Evolutionary conservation across 106 monocot genomes (phyloP).

Genomic region (Allium fistulosum): DNA sequence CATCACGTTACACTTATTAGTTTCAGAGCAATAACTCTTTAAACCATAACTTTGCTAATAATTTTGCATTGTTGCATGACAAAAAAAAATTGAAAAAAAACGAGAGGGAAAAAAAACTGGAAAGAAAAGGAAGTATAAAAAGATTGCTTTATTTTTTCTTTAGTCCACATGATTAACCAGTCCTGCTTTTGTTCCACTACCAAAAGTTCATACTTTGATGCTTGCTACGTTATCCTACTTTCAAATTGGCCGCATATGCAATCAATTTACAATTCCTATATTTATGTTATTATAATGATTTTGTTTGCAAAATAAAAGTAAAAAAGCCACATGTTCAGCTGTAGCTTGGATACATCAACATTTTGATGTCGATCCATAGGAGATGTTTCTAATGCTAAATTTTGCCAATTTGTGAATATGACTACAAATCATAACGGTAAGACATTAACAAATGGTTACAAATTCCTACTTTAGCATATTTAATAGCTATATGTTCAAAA

Average conservation of each 20-base stretch:
- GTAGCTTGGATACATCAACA: too few relatives aligned
- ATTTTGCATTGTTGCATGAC: too few relatives aligned
- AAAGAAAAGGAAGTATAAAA: neutral
- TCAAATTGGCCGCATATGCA: neutral
- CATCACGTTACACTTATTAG: too few relatives aligned
- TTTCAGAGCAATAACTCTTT: too few relatives aligned
- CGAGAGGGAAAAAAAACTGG: neutral
- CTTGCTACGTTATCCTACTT: neutral
- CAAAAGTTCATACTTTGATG: neutral
- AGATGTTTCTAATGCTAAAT: too few relatives aligned
- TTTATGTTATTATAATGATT: neutral
- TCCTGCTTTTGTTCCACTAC: neutral
- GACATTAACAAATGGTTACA: too few relatives aligned
- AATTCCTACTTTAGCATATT: too few relatives aligned
- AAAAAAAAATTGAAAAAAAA: neutral
- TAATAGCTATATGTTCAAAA: too few relatives aligned
- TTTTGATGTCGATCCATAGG: too few relatives aligned
- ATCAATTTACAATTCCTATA: neutral
- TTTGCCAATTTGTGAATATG: too few relatives aligned
- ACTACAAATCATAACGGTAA: too few relatives aligned
- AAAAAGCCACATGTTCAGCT: neutral
- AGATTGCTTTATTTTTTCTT: slow-evolving; percentile 2
- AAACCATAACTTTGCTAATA: too few relatives aligned
- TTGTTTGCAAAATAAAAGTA: neutral
- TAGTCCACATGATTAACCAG: neutral